Evolutionary conservation across 2,329 filamentous ascomycete genomes (phyloP).

Genomic region (Diaporthe amygdali): DNA sequence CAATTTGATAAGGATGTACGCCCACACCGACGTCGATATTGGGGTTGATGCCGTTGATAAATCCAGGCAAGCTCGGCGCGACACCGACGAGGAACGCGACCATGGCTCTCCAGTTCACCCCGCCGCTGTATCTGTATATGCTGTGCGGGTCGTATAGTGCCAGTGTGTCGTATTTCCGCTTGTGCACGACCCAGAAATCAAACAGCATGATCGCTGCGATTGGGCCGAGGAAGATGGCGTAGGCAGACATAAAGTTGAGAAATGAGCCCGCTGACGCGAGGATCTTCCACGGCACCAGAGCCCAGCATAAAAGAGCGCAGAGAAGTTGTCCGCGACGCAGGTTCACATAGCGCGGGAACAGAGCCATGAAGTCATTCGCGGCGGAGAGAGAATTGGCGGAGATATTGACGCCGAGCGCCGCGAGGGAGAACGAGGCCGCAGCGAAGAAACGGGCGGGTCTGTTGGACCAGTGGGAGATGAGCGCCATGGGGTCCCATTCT

Average conservation of each 20-base stretch:
- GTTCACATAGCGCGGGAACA: constrained; percentile 59
- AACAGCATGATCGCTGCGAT: constrained; percentile 44
- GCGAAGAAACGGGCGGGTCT: constrained; percentile 19
- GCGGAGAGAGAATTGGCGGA: constrained; percentile 57
- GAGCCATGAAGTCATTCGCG: constrained; percentile 55
- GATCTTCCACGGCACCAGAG: constrained; percentile 63
- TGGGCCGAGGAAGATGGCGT: constrained; percentile 36
- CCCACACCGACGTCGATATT: constrained; percentile 18
- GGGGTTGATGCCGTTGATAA: constrained; percentile 24
- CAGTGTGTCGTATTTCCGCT: constrained; percentile 43
- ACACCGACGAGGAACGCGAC: constrained; percentile 34
- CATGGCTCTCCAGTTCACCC: constrained; percentile 40
- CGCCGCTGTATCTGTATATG: constrained; percentile 42
- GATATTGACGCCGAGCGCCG: constrained; percentile 58
- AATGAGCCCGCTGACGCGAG: constrained; percentile 47
- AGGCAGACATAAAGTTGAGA: constrained; percentile 59
- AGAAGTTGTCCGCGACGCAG: constrained; percentile 53
- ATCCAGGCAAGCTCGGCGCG: constrained; percentile 31
- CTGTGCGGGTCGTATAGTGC: constrained; percentile 47
- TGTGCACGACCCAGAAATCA: constrained; percentile 38
- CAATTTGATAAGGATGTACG: constrained; percentile 22
- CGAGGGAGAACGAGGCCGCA: constrained; percentile 35
- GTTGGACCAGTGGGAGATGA: constrained; percentile 40
- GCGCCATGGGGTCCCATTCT: constrained; percentile 48
- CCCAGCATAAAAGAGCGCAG: constrained; percentile 49